Base-by-base conservation (phyloP, 345 rosid genomes). In the thale cress (Arabidopsis thaliana) region DNA sequence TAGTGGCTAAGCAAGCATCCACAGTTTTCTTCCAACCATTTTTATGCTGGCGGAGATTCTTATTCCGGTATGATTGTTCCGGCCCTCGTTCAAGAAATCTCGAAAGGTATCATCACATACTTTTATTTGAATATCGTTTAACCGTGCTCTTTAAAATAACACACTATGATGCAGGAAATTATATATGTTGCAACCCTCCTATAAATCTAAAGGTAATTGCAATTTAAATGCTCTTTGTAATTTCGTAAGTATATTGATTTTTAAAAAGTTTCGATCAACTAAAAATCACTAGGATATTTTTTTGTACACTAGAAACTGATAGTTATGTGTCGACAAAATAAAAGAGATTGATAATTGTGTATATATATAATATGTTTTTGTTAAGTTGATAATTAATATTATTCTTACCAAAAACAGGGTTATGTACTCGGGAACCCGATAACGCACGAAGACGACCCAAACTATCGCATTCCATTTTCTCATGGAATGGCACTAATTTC, bases 1-100 rank as follows among this genome's bases (percentile, higher is more conserved):
- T 50, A 91, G 95, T 91, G 93, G 88, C 63, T 91, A 56, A 70
- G 32, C 38, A 69, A 72, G 55, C 95, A 85, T 74, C 87, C 88
- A 3, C 72, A 84, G 12, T 85, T 83, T 69, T 46, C 23, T 10
- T 69, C 85, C 6, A 86, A 78, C 52, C 87, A 84, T 5, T 14
- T 91, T 24, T 91, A 85, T 41, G 34, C 84, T 1, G 73, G 80
- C 0, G 95, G 97, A 50, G 87, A 85, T 67, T 87, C 97, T 0
- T 89, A 86, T 65, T 69, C 97, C 3, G 93, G 95, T 72, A 7
- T 73, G 4, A 55, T 69, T 30, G 56, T 89, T 44, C 97, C 97
- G 12, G 76, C 76, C 16, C 10, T 89, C 6, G 84, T 71, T 71
- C 83, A 86, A 53, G 58, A 71, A 14, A 85, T 89, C 59, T 40